phyloP scores from a whole-genome alignment of 495 filamentous ascomycete genomes.

The Xylaria nigripes region DNA sequence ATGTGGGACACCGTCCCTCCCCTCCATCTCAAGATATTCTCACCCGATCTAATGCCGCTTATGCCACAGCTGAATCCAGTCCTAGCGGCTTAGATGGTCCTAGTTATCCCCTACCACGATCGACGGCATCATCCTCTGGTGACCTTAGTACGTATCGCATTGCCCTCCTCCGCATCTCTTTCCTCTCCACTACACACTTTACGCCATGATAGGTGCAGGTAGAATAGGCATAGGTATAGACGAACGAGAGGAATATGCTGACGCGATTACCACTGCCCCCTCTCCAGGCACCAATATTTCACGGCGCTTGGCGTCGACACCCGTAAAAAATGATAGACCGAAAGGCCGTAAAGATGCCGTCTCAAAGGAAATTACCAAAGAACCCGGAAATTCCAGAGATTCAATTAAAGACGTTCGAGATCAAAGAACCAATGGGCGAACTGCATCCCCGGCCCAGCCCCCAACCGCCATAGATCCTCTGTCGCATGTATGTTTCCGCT shows the following conservation, averaged over 20 bases:
- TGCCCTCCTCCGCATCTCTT: not conserved
- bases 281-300: slow-evolving; percentile 19
- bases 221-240: not conserved
- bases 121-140: not conserved
- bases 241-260: not conserved
- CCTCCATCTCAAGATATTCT: not conserved
- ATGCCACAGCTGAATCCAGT: not conserved
- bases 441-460: slow-evolving; percentile 12
- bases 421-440: slow-evolving; percentile 9
- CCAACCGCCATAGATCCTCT: slow-evolving; percentile 37
- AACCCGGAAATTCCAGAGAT: slow-evolving; percentile 1
- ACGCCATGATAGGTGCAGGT: not conserved
- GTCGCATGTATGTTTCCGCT: slow-evolving; percentile 33
- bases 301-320: slow-evolving; percentile 1
- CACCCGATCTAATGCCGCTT: not conserved
- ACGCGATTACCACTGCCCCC: not conserved
- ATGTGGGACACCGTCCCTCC: not conserved
- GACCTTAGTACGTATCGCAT: slow-evolving; percentile 6
- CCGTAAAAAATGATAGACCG: slow-evolving; percentile 15
- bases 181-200: not conserved
- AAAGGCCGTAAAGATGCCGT: slow-evolving; percentile 21
- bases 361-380: slow-evolving; percentile 21
- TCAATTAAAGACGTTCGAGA: slow-evolving; percentile 7
- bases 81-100: not conserved
- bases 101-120: not conserved